Evolutionary conservation across 2,329 filamentous ascomycete species (phyloP).

Genomic region (Alternaria ventricosa): DNA sequence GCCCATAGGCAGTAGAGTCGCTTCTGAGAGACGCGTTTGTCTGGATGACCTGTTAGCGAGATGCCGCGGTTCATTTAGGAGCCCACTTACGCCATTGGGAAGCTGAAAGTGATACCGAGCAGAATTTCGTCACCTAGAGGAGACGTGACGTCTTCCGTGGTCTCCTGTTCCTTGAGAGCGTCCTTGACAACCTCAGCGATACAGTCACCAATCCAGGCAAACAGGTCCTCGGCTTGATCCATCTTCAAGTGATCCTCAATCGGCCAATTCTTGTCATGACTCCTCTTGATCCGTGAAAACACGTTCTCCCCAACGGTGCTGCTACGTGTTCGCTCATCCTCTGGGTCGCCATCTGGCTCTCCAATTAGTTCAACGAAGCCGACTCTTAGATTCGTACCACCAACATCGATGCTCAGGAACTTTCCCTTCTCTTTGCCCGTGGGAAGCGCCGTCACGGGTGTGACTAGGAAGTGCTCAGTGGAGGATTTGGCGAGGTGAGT

Average conservation of each 20-base stretch:
- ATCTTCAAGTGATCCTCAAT: slow-evolving; percentile 76
- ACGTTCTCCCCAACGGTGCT: slow-evolving; percentile 25
- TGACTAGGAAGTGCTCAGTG: slow-evolving; percentile 49
- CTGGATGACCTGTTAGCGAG: slow-evolving; percentile 27
- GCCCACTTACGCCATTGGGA: slow-evolving; percentile 63
- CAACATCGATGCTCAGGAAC: slow-evolving; percentile 56
- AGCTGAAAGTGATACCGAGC: slow-evolving; percentile 73
- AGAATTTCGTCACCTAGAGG: slow-evolving; percentile 57
- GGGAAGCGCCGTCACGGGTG: slow-evolving; percentile 49
- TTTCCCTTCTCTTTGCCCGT: slow-evolving; percentile 71
- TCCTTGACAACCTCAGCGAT: slow-evolving; percentile 75
- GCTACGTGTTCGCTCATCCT: slow-evolving; percentile 15
- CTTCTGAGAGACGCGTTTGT: slow-evolving; percentile 67
- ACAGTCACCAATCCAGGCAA: slow-evolving; percentile 80
- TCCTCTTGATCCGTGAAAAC: slow-evolving; percentile 58
- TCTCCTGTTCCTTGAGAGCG: slow-evolving; percentile 53
- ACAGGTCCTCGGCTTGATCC: slow-evolving; percentile 76
- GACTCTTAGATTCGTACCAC: slow-evolving; percentile 72
- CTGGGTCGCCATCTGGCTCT: slow-evolving; percentile 43
- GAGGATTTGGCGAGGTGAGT: slow-evolving; percentile 42
- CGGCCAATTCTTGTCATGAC: slow-evolving; percentile 74
- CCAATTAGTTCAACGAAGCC: slow-evolving; percentile 69
- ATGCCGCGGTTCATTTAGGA: neutral
- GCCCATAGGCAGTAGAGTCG: slow-evolving; percentile 71
- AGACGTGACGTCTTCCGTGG: slow-evolving; percentile 29